Base-by-base conservation (phyloP, 2,329 filamentous ascomycete species). In the Aspergillus sp. region DNA sequence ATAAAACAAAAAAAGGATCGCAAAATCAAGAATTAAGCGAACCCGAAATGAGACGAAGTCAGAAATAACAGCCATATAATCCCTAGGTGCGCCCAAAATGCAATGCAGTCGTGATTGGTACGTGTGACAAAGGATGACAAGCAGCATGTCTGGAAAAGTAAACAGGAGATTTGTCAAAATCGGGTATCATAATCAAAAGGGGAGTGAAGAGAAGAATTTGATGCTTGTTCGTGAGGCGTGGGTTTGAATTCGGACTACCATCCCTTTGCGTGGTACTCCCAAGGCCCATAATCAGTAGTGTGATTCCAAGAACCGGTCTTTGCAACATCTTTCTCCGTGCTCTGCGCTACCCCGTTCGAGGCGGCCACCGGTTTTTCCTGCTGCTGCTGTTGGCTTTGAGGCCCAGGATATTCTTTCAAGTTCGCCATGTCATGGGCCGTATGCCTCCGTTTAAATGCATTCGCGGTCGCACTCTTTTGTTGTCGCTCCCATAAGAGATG, bases 401-500 rank as follows among this genome's bases (percentile, higher is more conserved):
- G 76, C 64, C 90, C 87, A 5, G 91, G 90, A 68, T 89, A 91
- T 73, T 95, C 87, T 77, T 89, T 90, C 44, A 98, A 82, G 74
- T 96, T 96, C 61, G 90, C 90, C 62, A 97, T 87, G 70, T 97
- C 93, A 64, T 93, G 90, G 2, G 93, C 90, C 19, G 93, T 96
- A 73, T 97, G 92, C 59, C 91, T 84, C 62, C 93, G 87, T 81
- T 96, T 96, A 55, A 93, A 90, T 1, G 93, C 91, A 63, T 93
- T 93, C 68, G 88, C 90, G 7, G 91, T 93, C 35, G 90, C 89
- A 58, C 91, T 91, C 83, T 95, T 96, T 71, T 98, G 93, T 70
- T 96, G 91, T 52, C 95, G 89, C 74, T 99, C 95, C 90, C 91
- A 96, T 15, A 98, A 84, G 15, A 99, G 87, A 68, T 97, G 90